Conservation (phyloP, 2,329 filamentous ascomycete species). For the Fusarium sp. region DNA sequence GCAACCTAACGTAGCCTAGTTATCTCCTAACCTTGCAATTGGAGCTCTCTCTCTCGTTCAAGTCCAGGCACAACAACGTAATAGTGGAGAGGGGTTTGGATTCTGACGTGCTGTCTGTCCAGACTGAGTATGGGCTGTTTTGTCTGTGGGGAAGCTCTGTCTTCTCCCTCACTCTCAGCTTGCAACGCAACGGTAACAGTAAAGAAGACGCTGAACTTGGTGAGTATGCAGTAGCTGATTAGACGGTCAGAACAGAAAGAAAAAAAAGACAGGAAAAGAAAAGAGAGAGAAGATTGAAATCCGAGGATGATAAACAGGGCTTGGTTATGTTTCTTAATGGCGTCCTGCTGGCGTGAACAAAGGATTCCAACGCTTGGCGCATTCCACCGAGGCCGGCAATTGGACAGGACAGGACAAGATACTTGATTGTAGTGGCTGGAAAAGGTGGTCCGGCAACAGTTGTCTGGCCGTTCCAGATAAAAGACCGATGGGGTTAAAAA, state of each 20-base stretch:
- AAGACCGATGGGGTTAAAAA: not conserved
- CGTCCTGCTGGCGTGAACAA: constrained; percentile 37
- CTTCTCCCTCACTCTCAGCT: constrained; percentile 30
- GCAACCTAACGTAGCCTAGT: constrained; percentile 27
- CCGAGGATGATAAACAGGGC: constrained; percentile 1
- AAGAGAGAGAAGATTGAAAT: constrained; percentile 11
- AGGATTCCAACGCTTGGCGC: constrained; percentile 39
- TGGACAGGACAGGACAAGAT: constrained; percentile 25
- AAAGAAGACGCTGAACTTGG: not conserved
- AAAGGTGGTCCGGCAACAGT: constrained; percentile 24
- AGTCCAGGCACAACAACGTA: constrained; percentile 37
- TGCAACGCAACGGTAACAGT: constrained; percentile 5
- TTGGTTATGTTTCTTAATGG: constrained; percentile 8
- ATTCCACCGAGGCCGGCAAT: constrained; percentile 40
- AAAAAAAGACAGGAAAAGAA: not conserved
- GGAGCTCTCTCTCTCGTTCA: constrained; percentile 28
- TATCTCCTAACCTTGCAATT: constrained; percentile 31
- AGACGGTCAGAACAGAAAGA: not conserved
- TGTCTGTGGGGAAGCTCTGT: constrained; percentile 37
- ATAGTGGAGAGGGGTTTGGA: constrained; percentile 30
- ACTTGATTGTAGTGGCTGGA: constrained; percentile 34
- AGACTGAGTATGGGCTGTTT: constrained; percentile 23
- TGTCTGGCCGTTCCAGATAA: constrained; percentile 7
- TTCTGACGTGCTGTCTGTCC: constrained; percentile 30
- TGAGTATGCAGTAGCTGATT: not conserved